Evolutionary conservation across 148 eudicot species (phyloP).

Genomic region (Drosera capensis): DNA sequence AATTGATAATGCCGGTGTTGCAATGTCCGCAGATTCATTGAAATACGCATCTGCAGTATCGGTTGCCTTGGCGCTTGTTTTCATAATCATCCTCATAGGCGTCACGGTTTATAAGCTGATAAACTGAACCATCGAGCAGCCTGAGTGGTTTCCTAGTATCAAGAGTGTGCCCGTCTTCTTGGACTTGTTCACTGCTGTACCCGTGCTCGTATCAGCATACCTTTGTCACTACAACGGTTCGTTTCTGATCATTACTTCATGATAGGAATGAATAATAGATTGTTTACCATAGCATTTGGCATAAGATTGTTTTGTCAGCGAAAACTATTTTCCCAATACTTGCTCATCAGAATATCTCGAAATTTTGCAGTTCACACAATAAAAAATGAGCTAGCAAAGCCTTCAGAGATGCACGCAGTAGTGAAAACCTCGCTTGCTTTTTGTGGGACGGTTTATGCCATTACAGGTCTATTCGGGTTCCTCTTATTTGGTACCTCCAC

Average conservation of each 20-base stretch:
- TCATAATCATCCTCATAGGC: constrained; percentile 53
- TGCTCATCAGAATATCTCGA: neutral
- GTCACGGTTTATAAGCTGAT: constrained; percentile 57
- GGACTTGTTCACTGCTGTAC: constrained; percentile 70
- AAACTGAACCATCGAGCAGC: constrained; percentile 46
- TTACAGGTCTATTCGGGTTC: constrained; percentile 80
- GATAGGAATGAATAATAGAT: neutral
- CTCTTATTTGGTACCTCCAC: constrained; percentile 82
- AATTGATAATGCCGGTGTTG: neutral
- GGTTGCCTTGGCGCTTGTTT: constrained; percentile 67
- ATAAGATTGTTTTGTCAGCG: neutral
- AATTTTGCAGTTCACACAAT: constrained; percentile 61
- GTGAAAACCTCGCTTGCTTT: constrained; percentile 58
- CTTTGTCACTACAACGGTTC: constrained; percentile 92
- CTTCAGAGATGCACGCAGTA: constrained; percentile 40
- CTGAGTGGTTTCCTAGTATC: constrained; percentile 59
- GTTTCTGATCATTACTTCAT: constrained; percentile 2
- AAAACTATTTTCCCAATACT: neutral
- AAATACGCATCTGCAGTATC: constrained; percentile 77
- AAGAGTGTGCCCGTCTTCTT: constrained; percentile 32
- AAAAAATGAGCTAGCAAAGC: constrained; percentile 68
- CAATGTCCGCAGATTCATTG: constrained; percentile 62
- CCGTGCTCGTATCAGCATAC: constrained; percentile 85
- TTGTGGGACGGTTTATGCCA: constrained; percentile 57
- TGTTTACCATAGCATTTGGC: neutral